Evolutionary conservation across 2,329 filamentous ascomycete species (phyloP).

Genomic region (Helotiales sp.): DNA sequence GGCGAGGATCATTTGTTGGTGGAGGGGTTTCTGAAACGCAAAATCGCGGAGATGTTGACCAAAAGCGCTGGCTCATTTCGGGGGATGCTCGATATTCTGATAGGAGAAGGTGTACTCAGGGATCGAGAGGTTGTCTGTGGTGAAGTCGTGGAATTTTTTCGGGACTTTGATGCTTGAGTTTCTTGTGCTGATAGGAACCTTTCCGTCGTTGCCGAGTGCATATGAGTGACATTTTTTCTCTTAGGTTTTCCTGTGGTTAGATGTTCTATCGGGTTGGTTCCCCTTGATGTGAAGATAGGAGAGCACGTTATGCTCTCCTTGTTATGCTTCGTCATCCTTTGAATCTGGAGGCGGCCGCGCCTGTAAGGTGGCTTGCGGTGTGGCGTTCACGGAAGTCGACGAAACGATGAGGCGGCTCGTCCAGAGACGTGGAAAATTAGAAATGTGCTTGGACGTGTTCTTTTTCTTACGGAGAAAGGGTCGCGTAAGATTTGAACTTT

Average conservation of each 20-base stretch:
- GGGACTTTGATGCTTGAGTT: background rate
- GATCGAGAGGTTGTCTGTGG: slow-evolving; percentile 18
- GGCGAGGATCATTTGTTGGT: background rate
- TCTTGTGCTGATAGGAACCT: background rate
- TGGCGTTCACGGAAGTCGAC: slow-evolving; percentile 4
- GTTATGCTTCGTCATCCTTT: background rate
- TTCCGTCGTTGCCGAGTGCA: background rate
- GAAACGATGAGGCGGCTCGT: slow-evolving; percentile 2
- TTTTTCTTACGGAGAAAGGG: background rate
- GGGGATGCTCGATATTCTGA: slow-evolving; percentile 2
- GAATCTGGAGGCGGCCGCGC: background rate
- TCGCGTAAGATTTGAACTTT: background rate
- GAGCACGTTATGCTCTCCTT: background rate
- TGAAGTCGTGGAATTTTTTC: slow-evolving; percentile 16
- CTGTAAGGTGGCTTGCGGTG: background rate
- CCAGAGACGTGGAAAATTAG: background rate
- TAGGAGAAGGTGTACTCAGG: background rate
- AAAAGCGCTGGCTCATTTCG: slow-evolving; percentile 17
- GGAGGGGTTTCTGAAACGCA: slow-evolving; percentile 14
- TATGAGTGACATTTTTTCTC: background rate
- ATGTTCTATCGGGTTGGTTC: background rate
- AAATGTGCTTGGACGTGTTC: background rate
- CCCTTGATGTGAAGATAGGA: background rate
- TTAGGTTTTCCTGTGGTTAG: background rate
- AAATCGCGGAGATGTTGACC: background rate